A percentile compares a stretch with the other conserved stretches of the same genome.
Evolutionary conservation across 2,329 filamentous ascomycete species (phyloP).

Genomic region (Aspergillus fumigatus): DNA sequence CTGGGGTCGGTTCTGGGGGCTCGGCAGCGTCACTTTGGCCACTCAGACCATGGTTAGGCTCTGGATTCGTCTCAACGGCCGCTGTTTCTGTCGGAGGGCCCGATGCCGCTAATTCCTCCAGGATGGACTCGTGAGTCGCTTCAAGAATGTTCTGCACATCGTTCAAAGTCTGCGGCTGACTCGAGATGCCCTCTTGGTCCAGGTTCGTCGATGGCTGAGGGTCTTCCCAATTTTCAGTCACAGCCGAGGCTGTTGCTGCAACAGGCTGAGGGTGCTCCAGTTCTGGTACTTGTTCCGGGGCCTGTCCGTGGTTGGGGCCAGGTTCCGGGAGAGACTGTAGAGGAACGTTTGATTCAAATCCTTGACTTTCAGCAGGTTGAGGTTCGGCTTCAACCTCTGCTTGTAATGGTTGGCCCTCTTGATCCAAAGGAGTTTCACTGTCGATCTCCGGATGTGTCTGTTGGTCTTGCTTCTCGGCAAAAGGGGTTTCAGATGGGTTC

Average conservation of each 20-base stretch:
- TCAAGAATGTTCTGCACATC: constrained; percentile 14
- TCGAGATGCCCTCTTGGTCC: constrained; percentile 10
- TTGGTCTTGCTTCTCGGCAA: constrained; percentile 18
- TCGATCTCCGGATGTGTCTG: constrained; percentile 7
- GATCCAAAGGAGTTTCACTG: constrained; percentile 16
- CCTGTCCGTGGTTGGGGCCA: background rate
- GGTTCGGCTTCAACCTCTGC: background rate
- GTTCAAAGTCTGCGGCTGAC: constrained; percentile 16
- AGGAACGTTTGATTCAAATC: background rate
- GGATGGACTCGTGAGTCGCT: constrained; percentile 9
- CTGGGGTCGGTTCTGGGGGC: constrained; percentile 13
- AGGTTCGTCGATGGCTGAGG: constrained; percentile 7
- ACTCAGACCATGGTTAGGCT: constrained; percentile 5
- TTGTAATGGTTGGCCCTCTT: constrained; percentile 14
- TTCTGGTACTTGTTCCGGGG: constrained; percentile 3
- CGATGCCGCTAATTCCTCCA: constrained; percentile 9
- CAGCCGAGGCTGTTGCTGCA: constrained; percentile 11
- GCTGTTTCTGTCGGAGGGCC: constrained; percentile 9
- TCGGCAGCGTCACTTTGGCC: constrained; percentile 8
- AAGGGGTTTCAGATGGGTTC: constrained; percentile 19
- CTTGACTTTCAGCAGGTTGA: background rate
- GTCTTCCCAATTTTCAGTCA: constrained; percentile 9
- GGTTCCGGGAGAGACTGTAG: background rate
- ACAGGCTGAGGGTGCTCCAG: constrained; percentile 16
- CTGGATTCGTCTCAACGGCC: constrained; percentile 5